These are phyloP conservation scores for Chlamydomonas sp. DNA, from an alignment of 139 green algal genomes.

Conservation along the genomic window DNA sequence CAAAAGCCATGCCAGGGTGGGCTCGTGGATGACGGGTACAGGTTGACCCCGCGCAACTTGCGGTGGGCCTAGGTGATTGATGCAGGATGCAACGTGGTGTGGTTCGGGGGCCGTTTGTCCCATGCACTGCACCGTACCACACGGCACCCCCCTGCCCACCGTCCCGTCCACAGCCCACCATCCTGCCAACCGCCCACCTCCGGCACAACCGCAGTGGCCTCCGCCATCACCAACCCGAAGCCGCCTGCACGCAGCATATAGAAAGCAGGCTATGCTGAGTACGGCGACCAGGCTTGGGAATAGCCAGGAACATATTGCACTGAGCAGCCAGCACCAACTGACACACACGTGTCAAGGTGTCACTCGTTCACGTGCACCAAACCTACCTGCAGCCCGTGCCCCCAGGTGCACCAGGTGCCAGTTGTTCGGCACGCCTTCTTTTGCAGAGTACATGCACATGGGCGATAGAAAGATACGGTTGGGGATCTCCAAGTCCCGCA, in stretches of 20 bases:
- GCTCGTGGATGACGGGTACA: no score
- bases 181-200: background rate
- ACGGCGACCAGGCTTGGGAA: background rate
- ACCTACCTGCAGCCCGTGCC: background rate
- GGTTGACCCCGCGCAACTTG: no score
- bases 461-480: constrained; percentile 26
- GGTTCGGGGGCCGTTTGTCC: no score
- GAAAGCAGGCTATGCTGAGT: background rate
- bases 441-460: constrained; percentile 22
- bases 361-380: no score
- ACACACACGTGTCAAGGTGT: no score
- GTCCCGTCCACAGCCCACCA: no score
- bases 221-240: constrained; percentile 31
- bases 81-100: no score
- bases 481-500: background rate
- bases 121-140: no score
- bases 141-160: no score
- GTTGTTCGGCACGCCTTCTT: background rate
- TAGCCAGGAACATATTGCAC: background rate
- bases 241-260: background rate
- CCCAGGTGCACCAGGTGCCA: constrained; percentile 41
- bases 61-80: no score
- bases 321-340: no score
- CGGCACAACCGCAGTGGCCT: constrained; percentile 15
- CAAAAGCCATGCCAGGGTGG: no score